These are phyloP conservation scores for Hymenoscyphus infarciens DNA, from an alignment of 2,329 filamentous ascomycete species.

Conservation along the genomic window DNA sequence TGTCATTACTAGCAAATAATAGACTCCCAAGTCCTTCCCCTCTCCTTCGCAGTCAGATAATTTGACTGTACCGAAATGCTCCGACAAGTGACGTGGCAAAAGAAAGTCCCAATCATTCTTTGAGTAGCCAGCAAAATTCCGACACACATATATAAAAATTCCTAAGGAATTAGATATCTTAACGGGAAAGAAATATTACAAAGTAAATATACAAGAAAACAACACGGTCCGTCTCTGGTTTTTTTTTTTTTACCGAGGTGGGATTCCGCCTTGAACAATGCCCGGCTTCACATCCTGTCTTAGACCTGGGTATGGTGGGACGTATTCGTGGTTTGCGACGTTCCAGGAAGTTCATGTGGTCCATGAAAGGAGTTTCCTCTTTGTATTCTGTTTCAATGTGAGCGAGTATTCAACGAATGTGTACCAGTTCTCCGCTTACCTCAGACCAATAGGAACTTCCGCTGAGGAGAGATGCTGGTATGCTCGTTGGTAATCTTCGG, in stretches of 20 bases:
- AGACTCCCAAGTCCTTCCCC: neutral
- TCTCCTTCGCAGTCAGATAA: neutral
- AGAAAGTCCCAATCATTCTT: neutral
- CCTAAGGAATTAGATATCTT: neutral
- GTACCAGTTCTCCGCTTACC: conserved; percentile 6
- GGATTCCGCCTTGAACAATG: neutral
- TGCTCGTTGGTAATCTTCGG: neutral
- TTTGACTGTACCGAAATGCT: neutral
- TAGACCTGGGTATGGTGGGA: neutral
- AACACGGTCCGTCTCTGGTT: neutral
- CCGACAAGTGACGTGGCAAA: neutral
- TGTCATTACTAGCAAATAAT: neutral
- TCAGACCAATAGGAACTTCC: conserved; percentile 11
- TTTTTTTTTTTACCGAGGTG: neutral
- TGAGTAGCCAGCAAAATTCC: neutral
- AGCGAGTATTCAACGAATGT: neutral
- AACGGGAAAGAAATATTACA: neutral
- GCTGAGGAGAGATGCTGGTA: conserved; percentile 6
- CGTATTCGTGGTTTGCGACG: neutral
- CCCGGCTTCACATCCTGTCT: neutral
- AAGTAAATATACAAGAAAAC: neutral
- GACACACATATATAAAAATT: neutral
- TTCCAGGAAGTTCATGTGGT: conserved; percentile 16
- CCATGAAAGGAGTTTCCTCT: conserved; percentile 7
- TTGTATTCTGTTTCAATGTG: conserved; percentile 1